These are phyloP conservation scores for Crucihimalaya himalaica DNA, from an alignment of 345 rosid genomes.

Conservation along the genomic window DNA sequence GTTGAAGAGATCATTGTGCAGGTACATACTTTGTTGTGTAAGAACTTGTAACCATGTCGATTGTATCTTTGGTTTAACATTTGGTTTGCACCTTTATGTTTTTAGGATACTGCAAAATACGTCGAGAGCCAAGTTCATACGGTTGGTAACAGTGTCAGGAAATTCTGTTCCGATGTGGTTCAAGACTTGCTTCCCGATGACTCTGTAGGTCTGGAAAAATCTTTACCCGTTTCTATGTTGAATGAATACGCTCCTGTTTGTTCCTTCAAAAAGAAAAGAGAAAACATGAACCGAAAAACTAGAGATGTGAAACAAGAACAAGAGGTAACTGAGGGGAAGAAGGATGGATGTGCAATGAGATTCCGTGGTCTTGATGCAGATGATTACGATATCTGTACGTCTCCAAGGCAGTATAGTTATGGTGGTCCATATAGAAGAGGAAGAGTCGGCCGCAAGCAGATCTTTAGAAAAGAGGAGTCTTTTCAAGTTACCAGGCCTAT, in stretches of 20 bases:
- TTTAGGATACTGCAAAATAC: conserved; percentile 72
- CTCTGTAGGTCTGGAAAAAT: conserved; percentile 39
- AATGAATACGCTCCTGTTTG: conserved; percentile 46
- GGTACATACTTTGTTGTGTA: conserved; percentile 44
- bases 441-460: conserved; percentile 35
- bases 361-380: conserved; percentile 41
- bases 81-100: conserved; percentile 1
- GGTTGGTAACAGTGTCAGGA: conserved; percentile 72
- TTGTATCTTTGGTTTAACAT: background rate
- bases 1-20: conserved; percentile 81
- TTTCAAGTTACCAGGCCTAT: conserved; percentile 21
- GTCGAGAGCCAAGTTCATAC: conserved; percentile 83
- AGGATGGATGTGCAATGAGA: conserved; percentile 35
- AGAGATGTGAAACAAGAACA: conserved; percentile 38
- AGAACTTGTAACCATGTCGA: background rate
- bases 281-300: conserved; percentile 37
- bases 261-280: conserved; percentile 42
- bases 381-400: conserved; percentile 44
- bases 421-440: conserved; percentile 41
- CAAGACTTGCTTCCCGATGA: conserved; percentile 62
- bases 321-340: conserved; percentile 35
- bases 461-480: conserved; percentile 33
- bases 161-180: conserved; percentile 71
- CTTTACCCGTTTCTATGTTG: conserved; percentile 23
- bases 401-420: conserved; percentile 36